Evolutionary conservation across 1,284 basidiomycete genomes (phyloP).

Genomic region (Uromyces viciae-fabae): DNA sequence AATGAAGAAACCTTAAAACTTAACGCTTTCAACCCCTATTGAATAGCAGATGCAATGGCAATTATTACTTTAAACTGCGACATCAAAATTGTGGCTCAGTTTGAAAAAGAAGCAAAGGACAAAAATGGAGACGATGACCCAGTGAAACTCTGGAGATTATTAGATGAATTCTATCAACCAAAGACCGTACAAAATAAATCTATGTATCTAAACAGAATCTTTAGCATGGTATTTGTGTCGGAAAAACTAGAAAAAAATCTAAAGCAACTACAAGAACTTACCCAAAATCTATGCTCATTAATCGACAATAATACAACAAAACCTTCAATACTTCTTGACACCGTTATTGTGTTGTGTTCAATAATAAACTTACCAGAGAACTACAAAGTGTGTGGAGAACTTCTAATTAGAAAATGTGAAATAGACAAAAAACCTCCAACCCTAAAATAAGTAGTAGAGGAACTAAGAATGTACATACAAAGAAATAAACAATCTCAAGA

Average conservation of each 20-base stretch:
- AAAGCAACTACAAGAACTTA: not conserved
- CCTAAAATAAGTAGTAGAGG: not conserved
- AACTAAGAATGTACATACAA: not conserved
- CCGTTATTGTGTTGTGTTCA: not conserved
- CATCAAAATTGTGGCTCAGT: not conserved
- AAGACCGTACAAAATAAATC: no score
- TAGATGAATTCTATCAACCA: not conserved
- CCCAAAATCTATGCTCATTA: not conserved
- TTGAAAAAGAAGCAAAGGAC: no score
- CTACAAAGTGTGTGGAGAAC: not conserved
- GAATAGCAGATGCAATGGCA: not conserved
- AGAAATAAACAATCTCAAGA: not conserved
- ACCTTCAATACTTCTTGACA: not conserved
- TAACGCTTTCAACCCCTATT: not conserved
- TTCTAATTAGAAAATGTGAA: not conserved
- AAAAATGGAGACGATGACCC: no score
- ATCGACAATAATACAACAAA: conserved; percentile 1
- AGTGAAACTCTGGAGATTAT: not conserved
- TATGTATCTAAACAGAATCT: not conserved
- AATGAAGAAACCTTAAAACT: not conserved
- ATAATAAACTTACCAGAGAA: not conserved
- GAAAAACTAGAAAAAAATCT: not conserved
- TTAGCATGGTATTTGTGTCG: not conserved
- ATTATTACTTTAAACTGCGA: not conserved
- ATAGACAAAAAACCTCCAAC: not conserved